Percentiles rank a stretch among this genome's conserved stretches.
phyloP scores from a whole-genome alignment of 164 flowering plant genomes.

The Pachysandra terminalis region DNA sequence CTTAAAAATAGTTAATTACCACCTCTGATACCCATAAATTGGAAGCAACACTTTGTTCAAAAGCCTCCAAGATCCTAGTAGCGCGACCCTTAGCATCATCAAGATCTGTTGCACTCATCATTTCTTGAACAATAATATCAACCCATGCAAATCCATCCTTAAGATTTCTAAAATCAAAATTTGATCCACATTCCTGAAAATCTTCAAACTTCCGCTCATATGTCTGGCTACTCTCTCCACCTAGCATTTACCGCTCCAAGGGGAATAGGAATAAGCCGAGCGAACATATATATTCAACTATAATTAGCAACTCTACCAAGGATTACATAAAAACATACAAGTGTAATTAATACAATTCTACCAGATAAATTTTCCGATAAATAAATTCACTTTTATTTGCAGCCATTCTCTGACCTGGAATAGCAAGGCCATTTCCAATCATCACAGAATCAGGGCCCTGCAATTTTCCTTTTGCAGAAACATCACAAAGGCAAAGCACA shows the following conservation, averaged over 20 bases:
- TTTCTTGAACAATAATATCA: conserved; percentile 35
- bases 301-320: too few relatives aligned
- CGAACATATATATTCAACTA: too few relatives aligned
- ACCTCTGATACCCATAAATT: conserved; percentile 18
- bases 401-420: conserved; percentile 14
- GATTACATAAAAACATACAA: too few relatives aligned
- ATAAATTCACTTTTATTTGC: too few relatives aligned
- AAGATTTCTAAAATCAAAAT: conserved; percentile 11
- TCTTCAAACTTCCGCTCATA: conserved; percentile 20
- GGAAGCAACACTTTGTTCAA: conserved; percentile 25
- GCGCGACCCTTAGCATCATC: conserved; percentile 40
- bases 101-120: conserved; percentile 30
- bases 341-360: too few relatives aligned
- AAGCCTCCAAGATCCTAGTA: conserved; percentile 35
- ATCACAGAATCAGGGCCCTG: conserved; percentile 12
- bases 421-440: not conserved
- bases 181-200: conserved; percentile 15
- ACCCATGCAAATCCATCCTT: conserved; percentile 27
- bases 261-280: too few relatives aligned
- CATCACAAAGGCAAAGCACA: conserved; percentile 14
- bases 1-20: conserved; percentile 13
- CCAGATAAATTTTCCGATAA: too few relatives aligned
- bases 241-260: not conserved
- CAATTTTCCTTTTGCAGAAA: conserved; percentile 1
- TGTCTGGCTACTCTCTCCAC: conserved; percentile 18